Base-by-base conservation (phyloP, 208 protist species). In the Leishmania braziliensis region DNA sequence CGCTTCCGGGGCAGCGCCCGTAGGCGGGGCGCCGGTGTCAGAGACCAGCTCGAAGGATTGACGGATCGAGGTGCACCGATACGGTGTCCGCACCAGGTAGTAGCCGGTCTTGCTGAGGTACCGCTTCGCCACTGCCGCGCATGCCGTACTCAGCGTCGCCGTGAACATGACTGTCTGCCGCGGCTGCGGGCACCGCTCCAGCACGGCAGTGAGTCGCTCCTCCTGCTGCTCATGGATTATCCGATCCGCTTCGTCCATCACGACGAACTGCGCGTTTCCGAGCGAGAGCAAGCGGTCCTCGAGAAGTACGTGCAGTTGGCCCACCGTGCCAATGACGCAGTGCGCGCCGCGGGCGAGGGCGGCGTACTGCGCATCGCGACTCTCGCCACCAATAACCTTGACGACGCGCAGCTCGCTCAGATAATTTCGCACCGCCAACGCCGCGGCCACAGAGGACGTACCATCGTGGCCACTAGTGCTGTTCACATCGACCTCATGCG, bases 221-320 rank as follows among this genome's bases (percentile, higher is more conserved):
- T 82, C 82, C 72, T 99, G 94, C 68, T 99, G 92, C 83, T 98
- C 95, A 71, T 95, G 93, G 48, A 99, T 84, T 83, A 99, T 97
- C 63, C 96, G 90, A 87, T 99, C 99, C 0, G 98, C 99, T 83
- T 99, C 99, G 87, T 99, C 99, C 81, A 99, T 84, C 46, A 99
- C 97, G 29, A 99, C 89, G 43, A 89, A 82, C 26, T 79, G 74
- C 5, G 89, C 88, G 84, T 93, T 95, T 62, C 88, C 88, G 2
- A 97, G 87, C 0, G 91, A 91, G 26, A 97, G 86, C 33, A 94
- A 60, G 33, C 91, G 87, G 54, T 94, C 84, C 73, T 89, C 85
- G 23, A 97, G 89, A 62, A 97, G 81, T 5, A 86, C 65, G 3
- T 91, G 84, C 39, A 96, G 83, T 85, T 97, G 94, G 0, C 92